These are phyloP conservation scores for Pyropia haitanensis DNA, from an alignment of 23 red algal genomes.

Conservation along the genomic window DNA sequence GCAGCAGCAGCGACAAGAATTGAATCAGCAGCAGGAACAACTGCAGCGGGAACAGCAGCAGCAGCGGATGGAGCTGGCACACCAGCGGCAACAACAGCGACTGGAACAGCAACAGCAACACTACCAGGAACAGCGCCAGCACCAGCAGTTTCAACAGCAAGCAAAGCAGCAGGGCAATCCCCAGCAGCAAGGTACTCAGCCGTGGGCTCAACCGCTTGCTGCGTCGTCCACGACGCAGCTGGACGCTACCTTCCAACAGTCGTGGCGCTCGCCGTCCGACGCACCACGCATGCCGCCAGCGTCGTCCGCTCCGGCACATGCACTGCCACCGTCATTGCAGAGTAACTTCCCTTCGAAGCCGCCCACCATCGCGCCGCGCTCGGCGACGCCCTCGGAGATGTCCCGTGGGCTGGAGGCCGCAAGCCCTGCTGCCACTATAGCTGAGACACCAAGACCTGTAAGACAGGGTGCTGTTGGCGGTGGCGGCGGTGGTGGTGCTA, in stretches of 20 bases:
- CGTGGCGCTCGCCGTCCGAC: not conserved
- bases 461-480: too few species aligned
- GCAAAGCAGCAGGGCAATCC: not conserved
- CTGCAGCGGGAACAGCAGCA: not conserved
- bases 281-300: too few species aligned
- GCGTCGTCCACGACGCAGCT: not conserved
- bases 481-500: too few species aligned
- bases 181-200: not conserved
- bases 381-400: too few species aligned
- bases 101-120: not conserved
- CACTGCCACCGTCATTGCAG: too few species aligned
- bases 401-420: too few species aligned
- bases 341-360: too few species aligned
- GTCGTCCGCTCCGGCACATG: too few species aligned
- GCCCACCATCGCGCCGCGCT: too few species aligned
- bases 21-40: not conserved
- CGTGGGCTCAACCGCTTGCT: not conserved
- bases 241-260: not conserved
- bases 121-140: not conserved
- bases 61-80: not conserved
- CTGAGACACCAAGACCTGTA: too few species aligned
- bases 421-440: too few species aligned
- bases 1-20: not conserved
- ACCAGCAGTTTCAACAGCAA: not conserved
- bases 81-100: not conserved